These are phyloP conservation scores for Coemansia umbellata DNA, from an alignment of 192 early-diverging fungal genomes.

Conservation along the genomic window DNA sequence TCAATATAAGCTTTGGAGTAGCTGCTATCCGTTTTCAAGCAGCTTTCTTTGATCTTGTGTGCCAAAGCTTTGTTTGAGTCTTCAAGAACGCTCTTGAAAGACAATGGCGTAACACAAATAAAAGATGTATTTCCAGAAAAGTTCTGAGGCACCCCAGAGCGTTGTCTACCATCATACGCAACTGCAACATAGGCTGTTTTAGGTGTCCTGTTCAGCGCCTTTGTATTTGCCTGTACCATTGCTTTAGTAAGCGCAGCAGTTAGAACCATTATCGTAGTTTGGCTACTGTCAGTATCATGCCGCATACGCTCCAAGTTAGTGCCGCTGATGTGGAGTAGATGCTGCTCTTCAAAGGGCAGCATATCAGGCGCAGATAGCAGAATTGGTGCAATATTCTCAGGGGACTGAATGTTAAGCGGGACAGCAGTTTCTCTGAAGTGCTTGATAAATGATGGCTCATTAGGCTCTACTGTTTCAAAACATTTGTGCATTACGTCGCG, in stretches of 20 bases:
- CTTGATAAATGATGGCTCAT: constrained; percentile 16
- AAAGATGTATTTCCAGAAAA: constrained; percentile 31
- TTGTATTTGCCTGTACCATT: constrained; percentile 16
- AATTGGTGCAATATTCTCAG: constrained; percentile 16
- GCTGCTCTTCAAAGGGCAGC: constrained; percentile 16
- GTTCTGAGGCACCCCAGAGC: constrained; percentile 12
- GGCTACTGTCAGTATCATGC: constrained; percentile 17
- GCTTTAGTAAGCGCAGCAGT: constrained; percentile 18
- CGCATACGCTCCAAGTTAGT: constrained; percentile 26
- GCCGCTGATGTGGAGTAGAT: constrained; percentile 24
- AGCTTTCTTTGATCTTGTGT: constrained; percentile 18
- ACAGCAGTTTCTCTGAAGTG: constrained; percentile 16
- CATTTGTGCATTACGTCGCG: constrained; percentile 17
- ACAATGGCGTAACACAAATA: constrained; percentile 14
- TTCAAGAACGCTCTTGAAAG: neutral
- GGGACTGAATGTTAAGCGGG: neutral
- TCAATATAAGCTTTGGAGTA: constrained; percentile 22
- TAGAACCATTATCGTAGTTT: constrained; percentile 15
- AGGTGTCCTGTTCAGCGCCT: constrained; percentile 7
- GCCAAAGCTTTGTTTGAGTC: constrained; percentile 14
- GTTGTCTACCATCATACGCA: constrained; percentile 24
- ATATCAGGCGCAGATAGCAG: constrained; percentile 25
- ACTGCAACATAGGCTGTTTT: constrained; percentile 23
- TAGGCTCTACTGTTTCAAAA: constrained; percentile 15
- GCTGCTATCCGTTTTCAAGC: constrained; percentile 6